Conservation (phyloP, 2,329 filamentous ascomycete species). For the Ascocoryne sarcoides region DNA sequence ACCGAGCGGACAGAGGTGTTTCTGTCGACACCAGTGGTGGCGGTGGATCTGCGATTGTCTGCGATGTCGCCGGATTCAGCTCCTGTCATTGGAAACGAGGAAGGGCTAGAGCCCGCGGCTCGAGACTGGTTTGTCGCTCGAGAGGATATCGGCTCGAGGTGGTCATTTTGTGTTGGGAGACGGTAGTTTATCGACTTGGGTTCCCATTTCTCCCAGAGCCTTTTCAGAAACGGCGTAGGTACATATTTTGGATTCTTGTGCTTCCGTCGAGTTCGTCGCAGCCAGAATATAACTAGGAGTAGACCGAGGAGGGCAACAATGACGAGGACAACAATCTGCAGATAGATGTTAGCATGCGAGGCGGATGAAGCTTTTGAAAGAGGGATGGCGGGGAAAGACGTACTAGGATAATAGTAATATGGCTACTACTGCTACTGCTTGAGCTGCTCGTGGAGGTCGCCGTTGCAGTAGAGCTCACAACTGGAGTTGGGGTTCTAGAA, state of each 20-base stretch:
- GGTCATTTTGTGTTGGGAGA: constrained; percentile 26
- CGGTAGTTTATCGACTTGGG: constrained; percentile 21
- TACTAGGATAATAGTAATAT: neutral
- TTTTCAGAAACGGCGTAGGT: constrained; percentile 41
- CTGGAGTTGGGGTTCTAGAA: neutral
- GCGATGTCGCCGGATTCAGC: constrained; percentile 5
- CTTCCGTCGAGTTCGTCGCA: constrained; percentile 34
- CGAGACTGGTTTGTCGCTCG: constrained; percentile 5
- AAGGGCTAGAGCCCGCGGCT: too few relatives aligned
- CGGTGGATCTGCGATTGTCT: constrained; percentile 1
- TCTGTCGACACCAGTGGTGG: constrained; percentile 52
- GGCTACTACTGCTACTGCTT: neutral
- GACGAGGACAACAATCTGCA: constrained; percentile 8
- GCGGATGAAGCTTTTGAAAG: too few relatives aligned
- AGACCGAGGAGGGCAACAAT: constrained; percentile 16
- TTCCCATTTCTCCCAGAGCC: constrained; percentile 42
- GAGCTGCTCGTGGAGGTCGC: neutral
- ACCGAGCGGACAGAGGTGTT: constrained; percentile 86
- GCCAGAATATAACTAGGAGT: constrained; percentile 12
- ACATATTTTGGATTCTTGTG: constrained; percentile 41
- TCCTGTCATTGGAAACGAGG: constrained; percentile 10
- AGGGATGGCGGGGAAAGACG: neutral
- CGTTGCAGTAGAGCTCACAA: constrained; percentile 1
- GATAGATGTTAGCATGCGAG: neutral
- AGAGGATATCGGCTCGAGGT: constrained; percentile 33